Conservation (phyloP, 768 basidiomycete species). For the Mycena belliarum region DNA sequence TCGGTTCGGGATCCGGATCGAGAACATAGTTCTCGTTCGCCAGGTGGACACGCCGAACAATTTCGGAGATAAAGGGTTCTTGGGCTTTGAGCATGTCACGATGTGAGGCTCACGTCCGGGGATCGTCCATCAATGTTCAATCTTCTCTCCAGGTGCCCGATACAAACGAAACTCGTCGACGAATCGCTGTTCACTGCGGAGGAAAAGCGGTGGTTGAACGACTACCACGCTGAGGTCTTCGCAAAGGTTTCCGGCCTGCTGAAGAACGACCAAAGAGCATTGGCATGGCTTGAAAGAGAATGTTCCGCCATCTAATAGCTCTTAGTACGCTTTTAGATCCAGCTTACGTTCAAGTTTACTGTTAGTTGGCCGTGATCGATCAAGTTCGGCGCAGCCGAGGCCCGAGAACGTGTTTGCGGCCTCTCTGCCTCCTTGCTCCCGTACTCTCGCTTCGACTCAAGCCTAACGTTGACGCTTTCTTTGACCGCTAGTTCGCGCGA, state of each 20-base stretch:
- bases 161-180: conserved; percentile 84
- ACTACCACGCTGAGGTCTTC: conserved; percentile 76
- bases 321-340: not conserved
- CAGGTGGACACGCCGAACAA: conserved; percentile 69
- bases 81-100: conserved; percentile 85
- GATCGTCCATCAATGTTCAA: not conserved
- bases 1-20: conserved; percentile 88
- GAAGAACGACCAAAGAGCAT: conserved; percentile 55
- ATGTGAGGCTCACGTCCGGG: conserved; percentile 52
- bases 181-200: conserved; percentile 53
- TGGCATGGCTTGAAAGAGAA: conserved; percentile 65
- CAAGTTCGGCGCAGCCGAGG: too few relatives aligned
- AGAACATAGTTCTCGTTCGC: conserved; percentile 82
- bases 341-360: conserved; percentile 1
- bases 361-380: too few relatives aligned
- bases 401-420: not conserved
- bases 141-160: conserved; percentile 64
- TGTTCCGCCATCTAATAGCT: conserved; percentile 37
- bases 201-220: conserved; percentile 82
- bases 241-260: conserved; percentile 76
- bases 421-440: not conserved
- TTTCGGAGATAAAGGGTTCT: conserved; percentile 84
- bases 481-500: not conserved
- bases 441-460: not conserved
- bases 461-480: not conserved